phyloP scores from a whole-genome alignment of 2,329 filamentous ascomycete species.

The Fusarium equiseti region DNA sequence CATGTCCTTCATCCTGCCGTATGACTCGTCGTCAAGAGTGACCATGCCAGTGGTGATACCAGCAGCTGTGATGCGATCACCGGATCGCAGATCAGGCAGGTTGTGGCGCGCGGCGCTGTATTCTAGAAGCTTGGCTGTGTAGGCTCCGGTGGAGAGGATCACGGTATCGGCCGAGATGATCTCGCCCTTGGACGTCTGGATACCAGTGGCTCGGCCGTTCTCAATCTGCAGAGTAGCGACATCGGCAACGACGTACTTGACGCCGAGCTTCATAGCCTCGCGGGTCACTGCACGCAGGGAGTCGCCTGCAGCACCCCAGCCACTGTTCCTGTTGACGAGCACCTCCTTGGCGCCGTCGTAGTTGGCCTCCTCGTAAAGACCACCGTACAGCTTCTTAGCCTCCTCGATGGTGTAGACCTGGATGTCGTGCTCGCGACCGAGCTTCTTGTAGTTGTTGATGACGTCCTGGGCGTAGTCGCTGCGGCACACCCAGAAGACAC shows the following conservation, averaged over 20 bases:
- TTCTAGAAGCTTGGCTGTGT: conserved; percentile 67
- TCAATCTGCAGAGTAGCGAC: conserved; percentile 63
- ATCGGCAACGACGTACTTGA: conserved; percentile 69
- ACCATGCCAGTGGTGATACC: conserved; percentile 71
- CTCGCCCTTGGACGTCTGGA: conserved; percentile 60
- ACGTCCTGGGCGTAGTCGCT: conserved; percentile 64
- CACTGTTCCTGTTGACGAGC: conserved; percentile 70
- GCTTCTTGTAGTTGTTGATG: conserved; percentile 63
- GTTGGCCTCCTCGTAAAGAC: conserved; percentile 70
- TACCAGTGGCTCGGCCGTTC: conserved; percentile 60
- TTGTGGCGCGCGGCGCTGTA: conserved; percentile 63
- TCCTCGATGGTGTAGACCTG: conserved; percentile 60
- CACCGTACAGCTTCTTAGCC: conserved; percentile 64
- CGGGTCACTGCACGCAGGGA: conserved; percentile 66
- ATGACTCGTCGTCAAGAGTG: conserved; percentile 61
- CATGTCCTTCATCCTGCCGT: conserved; percentile 60
- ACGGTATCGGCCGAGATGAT: conserved; percentile 62
- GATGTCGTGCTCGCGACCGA: conserved; percentile 56
- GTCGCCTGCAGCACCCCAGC: conserved; percentile 73
- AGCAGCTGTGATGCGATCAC: conserved; percentile 66
- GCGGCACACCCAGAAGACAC: conserved; percentile 68
- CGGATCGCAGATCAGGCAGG: conserved; percentile 61
- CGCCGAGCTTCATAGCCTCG: conserved; percentile 65
- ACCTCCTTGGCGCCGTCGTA: conserved; percentile 70
- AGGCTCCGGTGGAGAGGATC: conserved; percentile 68